A percentile compares a stretch with the other conserved stretches of the same genome.
Conservation (phyloP, 176 grass and related monocot genomes). For the Musa beccarii region DNA sequence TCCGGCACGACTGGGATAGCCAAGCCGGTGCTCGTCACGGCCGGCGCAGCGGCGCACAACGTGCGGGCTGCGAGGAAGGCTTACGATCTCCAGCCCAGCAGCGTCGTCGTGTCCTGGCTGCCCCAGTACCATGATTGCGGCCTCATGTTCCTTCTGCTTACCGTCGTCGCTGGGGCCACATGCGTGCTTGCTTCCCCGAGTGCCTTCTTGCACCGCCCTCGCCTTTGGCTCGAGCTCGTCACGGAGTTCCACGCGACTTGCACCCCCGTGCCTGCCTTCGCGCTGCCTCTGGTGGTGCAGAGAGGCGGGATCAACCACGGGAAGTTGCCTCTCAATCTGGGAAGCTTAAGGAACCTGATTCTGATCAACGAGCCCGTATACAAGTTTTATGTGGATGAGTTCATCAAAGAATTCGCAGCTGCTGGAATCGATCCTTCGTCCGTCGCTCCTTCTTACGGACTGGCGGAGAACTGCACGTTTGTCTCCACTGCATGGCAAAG, state of each 20-base stretch:
- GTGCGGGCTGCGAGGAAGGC: conserved; percentile 40
- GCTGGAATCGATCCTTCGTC: conserved; percentile 24
- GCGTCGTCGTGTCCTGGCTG: conserved; percentile 49
- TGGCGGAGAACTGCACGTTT: conserved; percentile 60
- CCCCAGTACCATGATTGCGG: conserved; percentile 59
- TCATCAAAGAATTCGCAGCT: conserved; percentile 24
- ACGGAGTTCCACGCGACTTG: conserved; percentile 43
- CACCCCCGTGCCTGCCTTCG: conserved; percentile 49
- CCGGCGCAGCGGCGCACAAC: conserved; percentile 43
- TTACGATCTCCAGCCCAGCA: conserved; percentile 33
- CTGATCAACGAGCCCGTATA: conserved; percentile 56
- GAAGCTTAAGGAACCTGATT: conserved; percentile 49
- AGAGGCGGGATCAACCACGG: conserved; percentile 13
- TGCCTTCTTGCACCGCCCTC: conserved; percentile 31
- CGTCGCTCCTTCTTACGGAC: conserved; percentile 45
- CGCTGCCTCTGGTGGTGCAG: conserved; percentile 36
- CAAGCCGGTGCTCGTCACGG: conserved; percentile 41
- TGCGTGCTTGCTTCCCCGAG: conserved; percentile 32
- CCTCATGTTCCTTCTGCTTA: conserved; percentile 62
- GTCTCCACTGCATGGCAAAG: conserved; percentile 51
- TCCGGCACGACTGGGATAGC: conserved; percentile 44
- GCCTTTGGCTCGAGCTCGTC: conserved; percentile 52
- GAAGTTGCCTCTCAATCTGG: conserved; percentile 17
- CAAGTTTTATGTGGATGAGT: conserved; percentile 28
- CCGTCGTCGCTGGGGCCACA: conserved; percentile 42